Evolutionary conservation across 768 basidiomycete genomes (phyloP).

Genomic region (Mycena metata): DNA sequence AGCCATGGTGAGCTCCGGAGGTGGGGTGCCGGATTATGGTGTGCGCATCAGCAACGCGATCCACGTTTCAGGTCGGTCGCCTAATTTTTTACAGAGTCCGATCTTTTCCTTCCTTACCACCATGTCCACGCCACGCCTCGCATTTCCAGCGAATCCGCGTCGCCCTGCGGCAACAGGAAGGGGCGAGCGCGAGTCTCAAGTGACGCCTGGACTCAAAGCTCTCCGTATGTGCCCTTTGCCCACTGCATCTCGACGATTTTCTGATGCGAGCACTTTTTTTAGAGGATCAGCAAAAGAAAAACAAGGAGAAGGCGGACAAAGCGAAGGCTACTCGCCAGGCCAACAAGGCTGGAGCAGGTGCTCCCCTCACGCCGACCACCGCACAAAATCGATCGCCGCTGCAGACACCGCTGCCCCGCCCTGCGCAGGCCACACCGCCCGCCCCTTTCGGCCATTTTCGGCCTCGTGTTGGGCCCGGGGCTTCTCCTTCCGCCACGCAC

Average conservation of each 20-base stretch:
- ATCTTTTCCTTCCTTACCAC: neutral
- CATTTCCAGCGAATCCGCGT: neutral
- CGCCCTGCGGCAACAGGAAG: neutral
- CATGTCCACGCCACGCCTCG: neutral
- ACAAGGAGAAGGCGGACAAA: neutral
- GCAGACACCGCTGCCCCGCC: neutral
- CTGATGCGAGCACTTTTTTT: no score
- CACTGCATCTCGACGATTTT: neutral
- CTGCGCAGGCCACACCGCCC: no score
- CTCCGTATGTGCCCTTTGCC: neutral
- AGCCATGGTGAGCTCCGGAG: no score
- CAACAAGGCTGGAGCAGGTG: no score
- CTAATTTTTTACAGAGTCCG: conserved; percentile 7
- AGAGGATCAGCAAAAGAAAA: neutral
- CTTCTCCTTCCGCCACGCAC: no score
- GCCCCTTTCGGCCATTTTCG: no score
- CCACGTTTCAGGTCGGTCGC: conserved; percentile 1
- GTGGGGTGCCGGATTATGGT: neutral
- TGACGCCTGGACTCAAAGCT: neutral
- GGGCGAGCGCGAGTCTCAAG: neutral
- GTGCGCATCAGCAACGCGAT: neutral
- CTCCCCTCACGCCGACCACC: neutral
- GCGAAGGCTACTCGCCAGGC: neutral
- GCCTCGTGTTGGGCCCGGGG: no score
- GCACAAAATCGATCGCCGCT: neutral